Base-by-base conservation (phyloP, 176 grass and related monocot species). In the Aegilops sharonensis region DNA sequence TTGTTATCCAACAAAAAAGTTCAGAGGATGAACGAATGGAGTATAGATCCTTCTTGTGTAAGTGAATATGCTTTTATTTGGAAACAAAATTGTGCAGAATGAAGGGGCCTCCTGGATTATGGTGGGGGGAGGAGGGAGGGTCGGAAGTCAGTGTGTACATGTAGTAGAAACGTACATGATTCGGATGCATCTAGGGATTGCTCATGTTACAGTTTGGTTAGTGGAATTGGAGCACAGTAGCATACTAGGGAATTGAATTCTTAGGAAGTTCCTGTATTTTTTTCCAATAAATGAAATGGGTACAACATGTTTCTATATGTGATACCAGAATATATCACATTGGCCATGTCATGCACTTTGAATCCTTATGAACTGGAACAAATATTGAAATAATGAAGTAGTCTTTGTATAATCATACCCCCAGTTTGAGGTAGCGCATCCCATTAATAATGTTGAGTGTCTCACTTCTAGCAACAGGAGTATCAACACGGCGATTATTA, bases 391-490 rank as follows among this genome's bases (percentile, higher is more conserved):
- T 35, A 78, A 48, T 78, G 68, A 78, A 78, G 36, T 9, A 15
- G 11, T 79, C 39, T 68, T 37, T 85, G 90, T 68, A 63, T 79
- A 76, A 60, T 70, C 84, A 78, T 92, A 95, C 97, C 94, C 97
- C 97, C 79, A 98, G 84, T 85, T 98, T 98, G 79, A 98, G 97
- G 85, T 98, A 98, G 82, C 93, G 97, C 97, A 95, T 94, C 84
- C 97, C 97, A 48, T 98, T 98, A 48, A 98, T 98, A 82, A 98
- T 94, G 89, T 87, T 98, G 40, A 98, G 97, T 64, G 89, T 95
- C 79, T 98, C 93, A 8, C 91, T 98, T 89, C 97, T 98, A 76
- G 89, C 78, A 67, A 92, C 59, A 91, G 85, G 92, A 34, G 81
- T 89, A 79, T 98, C 97, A 56, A 82, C 80, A 82, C 93, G 87